Evolutionary conservation across 306 rosid genomes (phyloP).

Genomic region (Elaeagnus macrophylla): DNA sequence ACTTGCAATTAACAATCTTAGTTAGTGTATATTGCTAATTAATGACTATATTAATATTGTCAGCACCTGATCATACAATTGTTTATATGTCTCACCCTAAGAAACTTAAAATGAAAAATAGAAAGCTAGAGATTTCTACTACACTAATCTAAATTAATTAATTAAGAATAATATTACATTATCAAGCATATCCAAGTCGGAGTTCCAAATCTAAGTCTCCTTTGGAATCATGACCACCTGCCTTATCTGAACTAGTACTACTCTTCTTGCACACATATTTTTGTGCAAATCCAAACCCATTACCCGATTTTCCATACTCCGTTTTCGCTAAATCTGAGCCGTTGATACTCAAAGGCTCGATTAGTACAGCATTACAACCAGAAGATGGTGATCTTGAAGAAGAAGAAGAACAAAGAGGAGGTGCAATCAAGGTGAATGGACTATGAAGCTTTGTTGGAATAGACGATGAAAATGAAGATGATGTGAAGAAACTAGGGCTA

Average conservation of each 20-base stretch:
- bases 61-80: too few relatives aligned
- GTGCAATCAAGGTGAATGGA: constrained; percentile 7
- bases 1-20: too few relatives aligned
- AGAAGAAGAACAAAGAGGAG: neutral
- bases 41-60: too few relatives aligned
- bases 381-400: constrained; percentile 35
- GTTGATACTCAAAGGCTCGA: constrained; percentile 14
- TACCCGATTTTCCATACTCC: constrained; percentile 15
- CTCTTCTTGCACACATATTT: constrained; percentile 13
- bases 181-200: constrained; percentile 48
- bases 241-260: constrained; percentile 31
- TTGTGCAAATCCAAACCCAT: constrained; percentile 12
- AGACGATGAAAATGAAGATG: constrained; percentile 26
- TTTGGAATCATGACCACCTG: constrained; percentile 21
- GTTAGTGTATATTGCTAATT: too few relatives aligned
- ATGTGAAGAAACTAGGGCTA: constrained; percentile 32
- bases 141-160: too few relatives aligned
- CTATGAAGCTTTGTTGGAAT: constrained; percentile 15
- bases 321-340: constrained; percentile 13
- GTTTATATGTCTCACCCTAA: too few relatives aligned
- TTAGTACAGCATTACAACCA: neutral
- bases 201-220: constrained; percentile 81
- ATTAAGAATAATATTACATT: too few relatives aligned
- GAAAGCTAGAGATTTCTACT: too few relatives aligned
- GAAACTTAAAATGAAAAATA: too few relatives aligned